Base-by-base conservation (phyloP, 805 yeast species). In the Yamadazyma philogaea region DNA sequence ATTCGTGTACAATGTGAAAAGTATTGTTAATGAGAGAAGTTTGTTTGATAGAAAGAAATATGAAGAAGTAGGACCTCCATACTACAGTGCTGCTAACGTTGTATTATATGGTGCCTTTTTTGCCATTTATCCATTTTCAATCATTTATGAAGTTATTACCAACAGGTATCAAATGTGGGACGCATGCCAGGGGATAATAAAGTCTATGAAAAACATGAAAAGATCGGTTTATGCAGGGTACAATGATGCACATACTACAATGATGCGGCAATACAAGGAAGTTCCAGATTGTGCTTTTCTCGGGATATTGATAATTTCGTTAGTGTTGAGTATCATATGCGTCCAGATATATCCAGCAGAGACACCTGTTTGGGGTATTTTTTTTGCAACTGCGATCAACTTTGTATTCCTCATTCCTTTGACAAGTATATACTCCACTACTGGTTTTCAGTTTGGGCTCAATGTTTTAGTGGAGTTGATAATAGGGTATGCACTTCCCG, bases 1-100 rank as follows among this genome's bases (percentile, higher is more conserved):
- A 27, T 57, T 62, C 16, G 35, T 55, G 1, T 80, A 66, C 57
- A 57, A 66, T 12, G 76, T 79, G 35, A 59, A 64, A 17, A 45
- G 65, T 34, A 63, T 80, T 27, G 53, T 80, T 33, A 54, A 70
- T 34, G 52, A 48, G 3, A 54, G 68, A n/a, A 68, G 68, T 43
- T 47, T 56, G 18, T 55, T 61, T 24, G 59, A 57, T 36, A 19
- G 50, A n/a, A 45, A 39, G n/a, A 55, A 54, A 35, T 62, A 58
- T 36, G 40, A 48, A n/a, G 31, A 42, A 27, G 49, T 51, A 40
- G 64, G 67, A 7, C 65, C 66, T 6, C 66, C 68, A 26, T 63
- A 52, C 37, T 60, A 59, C 40, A 40, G 64, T 1, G 68, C 68
- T 24, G 64, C 57, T 8, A 56, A 60, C 34, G 44, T 63, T 42